phyloP scores from a whole-genome alignment of 192 early-diverging fungal species.

The Chytriomyces sp. region DNA sequence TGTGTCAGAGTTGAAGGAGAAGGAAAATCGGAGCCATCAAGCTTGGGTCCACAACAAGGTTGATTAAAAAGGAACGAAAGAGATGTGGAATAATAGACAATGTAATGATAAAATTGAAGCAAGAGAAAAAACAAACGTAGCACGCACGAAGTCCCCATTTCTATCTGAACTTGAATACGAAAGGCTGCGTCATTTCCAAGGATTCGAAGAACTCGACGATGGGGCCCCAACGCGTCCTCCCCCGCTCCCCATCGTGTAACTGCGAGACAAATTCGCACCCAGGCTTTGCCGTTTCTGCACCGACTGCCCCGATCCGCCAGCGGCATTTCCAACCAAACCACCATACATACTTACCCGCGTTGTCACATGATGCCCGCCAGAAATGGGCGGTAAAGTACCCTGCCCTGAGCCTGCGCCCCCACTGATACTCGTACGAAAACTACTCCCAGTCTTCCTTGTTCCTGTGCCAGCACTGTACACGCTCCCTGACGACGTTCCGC shows the following conservation, averaged over 20 bases:
- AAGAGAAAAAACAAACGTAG: no score
- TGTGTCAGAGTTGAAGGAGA: slow-evolving; percentile 4
- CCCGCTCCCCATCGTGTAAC: slow-evolving; percentile 21
- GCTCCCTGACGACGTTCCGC: slow-evolving; percentile 66
- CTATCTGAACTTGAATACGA: no score
- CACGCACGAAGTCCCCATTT: no score
- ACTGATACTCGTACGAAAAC: not conserved
- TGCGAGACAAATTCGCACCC: slow-evolving; percentile 24
- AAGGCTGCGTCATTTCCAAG: slow-evolving; percentile 23
- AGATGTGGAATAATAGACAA: no score
- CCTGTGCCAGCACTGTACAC: no score
- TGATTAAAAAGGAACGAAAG: no score
- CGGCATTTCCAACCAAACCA: slow-evolving; percentile 5
- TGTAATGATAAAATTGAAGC: no score
- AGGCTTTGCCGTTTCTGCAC: slow-evolving; percentile 5
- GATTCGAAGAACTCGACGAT: not conserved
- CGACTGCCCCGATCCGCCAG: not conserved
- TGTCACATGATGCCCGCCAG: not conserved
- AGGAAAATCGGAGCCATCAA: no score
- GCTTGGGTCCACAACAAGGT: no score
- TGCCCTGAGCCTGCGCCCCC: not conserved
- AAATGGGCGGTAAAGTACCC: slow-evolving; percentile 11
- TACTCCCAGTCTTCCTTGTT: not conserved
- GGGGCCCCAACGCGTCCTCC: not conserved
- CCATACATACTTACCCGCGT: slow-evolving; percentile 20